Evolutionary conservation across 306 rosid genomes (phyloP), one percentile per base, ranked within the genome.

Genomic region (Sindora glabra): DNA sequence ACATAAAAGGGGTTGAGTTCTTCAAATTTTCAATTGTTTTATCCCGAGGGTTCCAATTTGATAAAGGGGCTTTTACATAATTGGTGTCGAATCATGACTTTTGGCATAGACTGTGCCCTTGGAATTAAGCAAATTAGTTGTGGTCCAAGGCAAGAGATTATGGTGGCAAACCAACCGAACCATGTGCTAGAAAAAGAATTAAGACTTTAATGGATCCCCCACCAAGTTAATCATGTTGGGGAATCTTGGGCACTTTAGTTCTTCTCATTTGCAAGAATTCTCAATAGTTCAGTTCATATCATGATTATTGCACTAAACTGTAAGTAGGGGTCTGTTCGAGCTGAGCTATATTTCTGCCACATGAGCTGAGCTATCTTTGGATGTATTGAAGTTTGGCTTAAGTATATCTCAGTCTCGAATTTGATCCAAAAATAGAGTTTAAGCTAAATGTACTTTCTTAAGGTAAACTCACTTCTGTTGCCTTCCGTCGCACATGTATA

Each of bases 321-420:
- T 78, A 74, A 88, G 86, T 83, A 71, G 77, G 77, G 77, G 88
- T 83, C 88, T n/a, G n/a, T n/a, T n/a, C n/a, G n/a, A n/a, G n/a
- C n/a, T n/a, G n/a, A n/a, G n/a, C n/a, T n/a, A n/a, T n/a, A n/a
- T n/a, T n/a, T n/a, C n/a, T n/a, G n/a, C n/a, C n/a, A n/a, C n/a
- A n/a, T n/a, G n/a, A n/a, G n/a, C n/a, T n/a, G n/a, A n/a, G n/a
- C n/a, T n/a, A n/a, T n/a, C n/a, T n/a, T n/a, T n/a, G n/a, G n/a
- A n/a, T n/a, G n/a, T n/a, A n/a, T n/a, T n/a, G n/a, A n/a, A n/a
- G n/a, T n/a, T n/a, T n/a, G n/a, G n/a, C n/a, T n/a, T n/a, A n/a
- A n/a, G n/a, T n/a, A n/a, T n/a, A n/a, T n/a, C n/a, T n/a, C n/a
- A n/a, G n/a, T n/a, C n/a, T n/a, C n/a, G n/a, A n/a, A n/a, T n/a